A percentile compares a stretch with the other conserved stretches of the same genome.
Conservation (phyloP, 495 filamentous ascomycete species). For the Aspergillus panamensis region DNA sequence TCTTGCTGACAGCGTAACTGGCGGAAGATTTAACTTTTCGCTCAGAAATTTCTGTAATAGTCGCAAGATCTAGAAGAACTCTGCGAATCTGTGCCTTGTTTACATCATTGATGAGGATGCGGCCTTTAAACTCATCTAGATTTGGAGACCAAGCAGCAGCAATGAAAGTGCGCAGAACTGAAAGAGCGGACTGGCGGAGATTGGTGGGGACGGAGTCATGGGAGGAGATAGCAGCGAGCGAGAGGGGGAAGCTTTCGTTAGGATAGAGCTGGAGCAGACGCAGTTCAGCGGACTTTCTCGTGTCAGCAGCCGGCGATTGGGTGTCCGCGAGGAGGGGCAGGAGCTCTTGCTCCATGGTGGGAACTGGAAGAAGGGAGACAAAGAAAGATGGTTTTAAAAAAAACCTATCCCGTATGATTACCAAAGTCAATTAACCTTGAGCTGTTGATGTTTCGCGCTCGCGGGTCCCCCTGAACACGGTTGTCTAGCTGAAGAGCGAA, state of each 20-base stretch:
- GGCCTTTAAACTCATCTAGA: constrained; percentile 67
- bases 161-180: constrained; percentile 77
- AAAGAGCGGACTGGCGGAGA: constrained; percentile 78
- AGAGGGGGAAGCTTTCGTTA: constrained; percentile 69
- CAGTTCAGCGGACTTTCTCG: constrained; percentile 75
- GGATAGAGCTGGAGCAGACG: constrained; percentile 63
- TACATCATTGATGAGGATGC: constrained; percentile 55
- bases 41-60: constrained; percentile 64
- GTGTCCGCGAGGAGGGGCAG: constrained; percentile 76
- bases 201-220: constrained; percentile 65
- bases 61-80: constrained; percentile 68
- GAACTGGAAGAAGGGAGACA: constrained; percentile 19
- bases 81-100: constrained; percentile 70
- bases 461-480: too few relatives aligned
- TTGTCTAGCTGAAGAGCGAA: background rate
- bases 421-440: too few relatives aligned
- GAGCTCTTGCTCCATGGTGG: constrained; percentile 78
- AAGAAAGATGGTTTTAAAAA: constrained; percentile 19
- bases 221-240: constrained; percentile 72
- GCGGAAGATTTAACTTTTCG: constrained; percentile 82
- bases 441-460: too few relatives aligned
- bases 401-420: too few relatives aligned
- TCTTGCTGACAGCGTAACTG: constrained; percentile 92
- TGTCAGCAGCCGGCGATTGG: constrained; percentile 62
- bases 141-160: constrained; percentile 69